Percentiles rank a stretch among this genome's conserved stretches.
Evolutionary conservation across 176 grass and related monocot genomes (phyloP).

Genomic region (maize (Zea mays)): DNA sequence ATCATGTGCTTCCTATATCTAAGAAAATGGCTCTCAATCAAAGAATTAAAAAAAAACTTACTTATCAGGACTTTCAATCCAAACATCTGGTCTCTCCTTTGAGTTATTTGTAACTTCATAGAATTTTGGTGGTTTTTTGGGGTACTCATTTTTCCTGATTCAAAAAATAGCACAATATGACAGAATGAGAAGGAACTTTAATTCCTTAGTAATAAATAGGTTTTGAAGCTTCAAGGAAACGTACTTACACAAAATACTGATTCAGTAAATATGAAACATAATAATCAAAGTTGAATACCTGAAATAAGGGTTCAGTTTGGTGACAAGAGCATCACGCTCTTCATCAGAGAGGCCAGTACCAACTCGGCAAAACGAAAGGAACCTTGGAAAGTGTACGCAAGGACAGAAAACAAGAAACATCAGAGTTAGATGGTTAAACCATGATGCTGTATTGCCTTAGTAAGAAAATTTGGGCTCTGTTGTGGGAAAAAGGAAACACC

Average conservation of each 20-base stretch:
- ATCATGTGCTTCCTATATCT: conserved; percentile 41
- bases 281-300: conserved; percentile 56
- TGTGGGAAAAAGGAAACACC: not conserved
- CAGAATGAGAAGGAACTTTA: conserved; percentile 20
- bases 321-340: conserved; percentile 71
- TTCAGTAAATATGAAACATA: conserved; percentile 30
- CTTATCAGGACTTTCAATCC: conserved; percentile 98
- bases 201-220: conserved; percentile 17
- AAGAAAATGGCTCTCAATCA: conserved; percentile 30
- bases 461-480: not conserved
- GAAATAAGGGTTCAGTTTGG: conserved; percentile 90
- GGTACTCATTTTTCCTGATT: conserved; percentile 85
- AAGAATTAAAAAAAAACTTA: conserved; percentile 43
- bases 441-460: not conserved
- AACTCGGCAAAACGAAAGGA: conserved; percentile 93
- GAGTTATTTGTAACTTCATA: conserved; percentile 97
- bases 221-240: not conserved
- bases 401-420: conserved; percentile 19
- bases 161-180: conserved; percentile 25
- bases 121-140: conserved; percentile 72
- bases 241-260: not conserved
- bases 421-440: not conserved
- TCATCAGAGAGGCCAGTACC: conserved; percentile 78
- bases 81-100: conserved; percentile 98
- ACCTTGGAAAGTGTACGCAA: conserved; percentile 53